A percentile compares a stretch with the other conserved stretches of the same genome.
Evolutionary conservation across 1,284 basidiomycete genomes (phyloP).

Genomic region (Inonotus hispidus): DNA sequence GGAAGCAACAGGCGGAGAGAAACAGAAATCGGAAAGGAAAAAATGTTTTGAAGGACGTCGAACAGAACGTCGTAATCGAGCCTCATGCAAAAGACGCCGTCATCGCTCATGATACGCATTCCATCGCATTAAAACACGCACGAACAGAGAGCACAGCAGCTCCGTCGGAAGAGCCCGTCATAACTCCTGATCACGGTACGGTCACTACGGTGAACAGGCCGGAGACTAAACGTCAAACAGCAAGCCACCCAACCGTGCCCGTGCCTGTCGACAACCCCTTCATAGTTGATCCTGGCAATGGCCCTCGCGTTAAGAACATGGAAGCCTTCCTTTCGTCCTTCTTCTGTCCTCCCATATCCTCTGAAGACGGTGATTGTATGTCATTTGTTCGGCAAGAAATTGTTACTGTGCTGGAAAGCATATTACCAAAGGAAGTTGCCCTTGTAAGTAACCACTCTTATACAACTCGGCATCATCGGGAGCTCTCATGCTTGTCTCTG

Average conservation of each 20-base stretch:
- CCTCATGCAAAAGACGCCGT: constrained; percentile 11
- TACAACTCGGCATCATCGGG: not conserved
- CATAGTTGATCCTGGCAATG: constrained; percentile 70
- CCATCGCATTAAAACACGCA: not conserved
- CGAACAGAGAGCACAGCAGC: not conserved
- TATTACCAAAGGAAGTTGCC: constrained; percentile 66
- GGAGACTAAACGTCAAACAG: not conserved
- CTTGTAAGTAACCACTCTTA: constrained; percentile 39
- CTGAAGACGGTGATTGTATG: constrained; percentile 57
- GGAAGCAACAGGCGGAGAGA: constrained; percentile 32
- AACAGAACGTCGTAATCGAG: constrained; percentile 5
- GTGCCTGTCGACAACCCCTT: constrained; percentile 37
- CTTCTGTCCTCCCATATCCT: constrained; percentile 58
- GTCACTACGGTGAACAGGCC: not conserved
- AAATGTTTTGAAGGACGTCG: constrained; percentile 15
- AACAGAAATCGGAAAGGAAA: constrained; percentile 24
- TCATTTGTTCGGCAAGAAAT: constrained; percentile 71
- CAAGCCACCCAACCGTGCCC: not conserved
- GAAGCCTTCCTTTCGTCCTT: constrained; percentile 54
- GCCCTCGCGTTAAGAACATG: constrained; percentile 62
- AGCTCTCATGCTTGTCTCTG: not conserved
- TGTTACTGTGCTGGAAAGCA: constrained; percentile 59
- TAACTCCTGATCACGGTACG: not conserved
- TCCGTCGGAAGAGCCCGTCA: not conserved
- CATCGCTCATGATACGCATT: not conserved